Conservation (phyloP, 176 grass and related monocot species). For the Oryza longistaminata region DNA sequence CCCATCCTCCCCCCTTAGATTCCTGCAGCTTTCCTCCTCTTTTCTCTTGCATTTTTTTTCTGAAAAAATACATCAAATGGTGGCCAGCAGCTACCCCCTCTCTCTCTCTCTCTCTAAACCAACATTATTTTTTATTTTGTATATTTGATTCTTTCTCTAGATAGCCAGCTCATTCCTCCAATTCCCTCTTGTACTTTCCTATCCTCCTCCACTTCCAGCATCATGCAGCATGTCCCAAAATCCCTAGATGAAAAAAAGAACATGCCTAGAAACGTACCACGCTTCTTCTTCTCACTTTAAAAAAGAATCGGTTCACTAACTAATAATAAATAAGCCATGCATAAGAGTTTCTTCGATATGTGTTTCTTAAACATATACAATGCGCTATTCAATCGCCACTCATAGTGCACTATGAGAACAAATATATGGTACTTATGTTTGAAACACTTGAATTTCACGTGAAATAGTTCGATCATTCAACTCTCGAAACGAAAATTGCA, state of each 20-base stretch:
- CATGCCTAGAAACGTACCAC: slow-evolving; percentile 25
- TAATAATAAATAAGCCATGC: slow-evolving; percentile 1
- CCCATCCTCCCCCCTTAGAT: slow-evolving; percentile 33
- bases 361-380: not conserved
- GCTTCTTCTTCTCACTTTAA: not conserved
- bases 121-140: not conserved
- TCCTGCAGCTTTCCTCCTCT: slow-evolving; percentile 36
- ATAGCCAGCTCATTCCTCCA: slow-evolving; percentile 38
- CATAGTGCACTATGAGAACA: not conserved
- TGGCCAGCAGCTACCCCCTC: slow-evolving; percentile 20
- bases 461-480: not conserved
- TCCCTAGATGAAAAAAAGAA: not conserved
- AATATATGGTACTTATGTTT: not conserved
- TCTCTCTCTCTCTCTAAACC: not conserved
- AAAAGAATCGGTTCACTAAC: not conserved
- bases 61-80: slow-evolving; percentile 7
- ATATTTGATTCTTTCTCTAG: slow-evolving; percentile 21
- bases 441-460: not conserved
- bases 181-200: slow-evolving; percentile 21
- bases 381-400: not conserved
- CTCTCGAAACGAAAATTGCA: not conserved
- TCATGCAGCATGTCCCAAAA: slow-evolving; percentile 37
- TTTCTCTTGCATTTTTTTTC: not conserved
- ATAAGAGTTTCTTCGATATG: not conserved
- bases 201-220: slow-evolving; percentile 18